Evolutionary conservation across 345 rosid genomes (phyloP).

Genomic region (Pistacia integerrima): DNA sequence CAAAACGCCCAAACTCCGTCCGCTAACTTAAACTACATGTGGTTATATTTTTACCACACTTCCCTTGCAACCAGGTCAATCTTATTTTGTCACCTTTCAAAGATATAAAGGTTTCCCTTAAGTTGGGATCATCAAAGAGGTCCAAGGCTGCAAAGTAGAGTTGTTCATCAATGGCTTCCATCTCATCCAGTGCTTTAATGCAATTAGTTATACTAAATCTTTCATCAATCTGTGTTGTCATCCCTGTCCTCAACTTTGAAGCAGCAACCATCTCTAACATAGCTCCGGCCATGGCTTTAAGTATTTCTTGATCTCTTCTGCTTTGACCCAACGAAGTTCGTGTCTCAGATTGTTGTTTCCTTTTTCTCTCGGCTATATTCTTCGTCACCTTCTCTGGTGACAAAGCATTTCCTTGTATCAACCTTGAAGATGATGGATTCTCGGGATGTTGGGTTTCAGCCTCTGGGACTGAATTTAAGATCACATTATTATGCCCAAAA

Average conservation of each 20-base stretch:
- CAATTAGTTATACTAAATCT: constrained; percentile 59
- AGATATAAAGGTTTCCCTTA: constrained; percentile 65
- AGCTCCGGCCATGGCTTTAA: constrained; percentile 57
- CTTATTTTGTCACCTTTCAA: constrained; percentile 43
- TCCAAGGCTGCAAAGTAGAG: constrained; percentile 68
- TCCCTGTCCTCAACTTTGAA: constrained; percentile 41
- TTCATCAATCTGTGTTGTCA: constrained; percentile 27
- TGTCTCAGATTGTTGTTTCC: constrained; percentile 49
- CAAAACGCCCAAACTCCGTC: not conserved
- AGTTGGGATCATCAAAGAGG: constrained; percentile 63
- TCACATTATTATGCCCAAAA: constrained; percentile 29
- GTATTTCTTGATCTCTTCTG: constrained; percentile 38
- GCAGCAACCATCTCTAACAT: constrained; percentile 61
- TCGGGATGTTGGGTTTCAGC: constrained; percentile 31
- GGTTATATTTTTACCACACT: constrained; percentile 31
- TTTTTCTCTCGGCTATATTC: constrained; percentile 40
- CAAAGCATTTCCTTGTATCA: constrained; percentile 15
- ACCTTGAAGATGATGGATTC: constrained; percentile 36
- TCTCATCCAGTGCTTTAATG: constrained; percentile 67
- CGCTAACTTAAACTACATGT: not conserved
- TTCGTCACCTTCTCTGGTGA: constrained; percentile 31
- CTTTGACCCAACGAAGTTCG: constrained; percentile 28
- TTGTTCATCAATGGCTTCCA: constrained; percentile 50
- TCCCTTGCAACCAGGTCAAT: constrained; percentile 61
- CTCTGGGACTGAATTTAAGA: constrained; percentile 26